Conservation (phyloP, 768 basidiomycete species). For the Agrocybe pediades region DNA sequence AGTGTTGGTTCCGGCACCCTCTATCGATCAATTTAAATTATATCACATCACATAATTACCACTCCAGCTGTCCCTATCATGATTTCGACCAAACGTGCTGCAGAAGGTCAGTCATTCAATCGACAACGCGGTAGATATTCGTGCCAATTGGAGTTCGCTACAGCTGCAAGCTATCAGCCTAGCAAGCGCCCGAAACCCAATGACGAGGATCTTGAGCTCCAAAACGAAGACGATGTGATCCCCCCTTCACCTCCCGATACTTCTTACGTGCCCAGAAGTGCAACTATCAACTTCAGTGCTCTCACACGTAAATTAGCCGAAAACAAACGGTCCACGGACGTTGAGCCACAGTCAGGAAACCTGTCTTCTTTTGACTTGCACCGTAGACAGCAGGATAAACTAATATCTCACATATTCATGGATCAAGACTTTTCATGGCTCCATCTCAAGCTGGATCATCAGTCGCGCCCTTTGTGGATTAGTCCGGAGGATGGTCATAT, state of each 20-base stretch:
- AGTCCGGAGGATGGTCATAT: constrained; percentile 90
- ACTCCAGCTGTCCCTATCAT: constrained; percentile 5
- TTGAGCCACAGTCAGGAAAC: constrained; percentile 35
- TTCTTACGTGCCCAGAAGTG: constrained; percentile 62
- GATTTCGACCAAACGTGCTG: constrained; percentile 40
- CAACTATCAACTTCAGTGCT: constrained; percentile 88
- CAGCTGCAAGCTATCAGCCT: constrained; percentile 32
- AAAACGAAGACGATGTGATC: constrained; percentile 59
- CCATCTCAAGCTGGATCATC: constrained; percentile 88
- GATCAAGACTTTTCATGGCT: constrained; percentile 87
- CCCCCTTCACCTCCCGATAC: constrained; percentile 55
- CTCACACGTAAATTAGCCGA: constrained; percentile 78
- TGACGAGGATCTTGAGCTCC: constrained; percentile 57
- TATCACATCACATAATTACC: constrained; percentile 1
- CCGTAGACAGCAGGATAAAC: constrained; percentile 70
- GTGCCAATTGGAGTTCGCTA: constrained; percentile 12
- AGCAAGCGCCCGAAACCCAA: constrained; percentile 47
- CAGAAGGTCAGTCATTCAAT: constrained; percentile 35
- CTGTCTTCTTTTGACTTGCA: constrained; percentile 62
- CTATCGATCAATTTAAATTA: not conserved
- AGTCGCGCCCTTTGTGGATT: constrained; percentile 94
- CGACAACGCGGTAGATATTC: constrained; percentile 2
- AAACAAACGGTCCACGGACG: constrained; percentile 50
- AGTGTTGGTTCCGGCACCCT: not conserved
- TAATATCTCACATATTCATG: constrained; percentile 83